phyloP scores from a whole-genome alignment of 108 stramenopile species.

The Fragilariopsis cylindrus region DNA sequence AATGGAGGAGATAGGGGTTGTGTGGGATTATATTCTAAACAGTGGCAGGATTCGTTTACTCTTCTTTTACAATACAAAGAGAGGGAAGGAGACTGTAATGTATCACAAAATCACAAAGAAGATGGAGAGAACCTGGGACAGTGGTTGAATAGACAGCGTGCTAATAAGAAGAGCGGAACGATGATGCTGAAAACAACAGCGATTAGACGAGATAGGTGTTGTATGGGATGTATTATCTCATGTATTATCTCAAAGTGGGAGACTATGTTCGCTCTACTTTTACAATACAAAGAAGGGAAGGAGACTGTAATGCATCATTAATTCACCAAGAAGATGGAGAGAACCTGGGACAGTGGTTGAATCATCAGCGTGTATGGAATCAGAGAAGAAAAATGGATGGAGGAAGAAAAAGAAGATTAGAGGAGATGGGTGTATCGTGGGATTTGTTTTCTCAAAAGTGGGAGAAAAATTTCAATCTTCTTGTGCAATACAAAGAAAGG shows the following conservation, averaged over 20 bases:
- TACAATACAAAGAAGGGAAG: slow-evolving; percentile 5
- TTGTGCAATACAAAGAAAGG: slow-evolving; percentile 1
- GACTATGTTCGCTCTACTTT: not conserved
- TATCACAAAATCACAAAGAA: not conserved
- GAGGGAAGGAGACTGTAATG: not conserved
- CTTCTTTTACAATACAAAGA: slow-evolving; percentile 6
- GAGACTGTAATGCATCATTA: not conserved
- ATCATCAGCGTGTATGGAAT: not conserved
- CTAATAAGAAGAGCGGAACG: not conserved
- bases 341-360: slow-evolving; percentile 11
- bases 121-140: not conserved
- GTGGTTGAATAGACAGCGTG: slow-evolving; percentile 5
- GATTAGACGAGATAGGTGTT: slow-evolving; percentile 13
- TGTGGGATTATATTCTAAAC: not conserved
- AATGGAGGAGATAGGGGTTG: slow-evolving; percentile 2
- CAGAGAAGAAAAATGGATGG: not conserved
- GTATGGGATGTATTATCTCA: slow-evolving; percentile 5
- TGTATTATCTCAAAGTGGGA: not conserved
- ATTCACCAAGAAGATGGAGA: not conserved
- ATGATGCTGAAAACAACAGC: not conserved
- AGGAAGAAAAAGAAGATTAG: not conserved
- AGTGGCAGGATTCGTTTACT: not conserved
- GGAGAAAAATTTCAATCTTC: not conserved
- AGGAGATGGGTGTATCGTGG: slow-evolving; percentile 12
- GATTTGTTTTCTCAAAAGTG: not conserved